Evolutionary conservation across 345 rosid genomes (phyloP).

Genomic region (Citrus glauca): DNA sequence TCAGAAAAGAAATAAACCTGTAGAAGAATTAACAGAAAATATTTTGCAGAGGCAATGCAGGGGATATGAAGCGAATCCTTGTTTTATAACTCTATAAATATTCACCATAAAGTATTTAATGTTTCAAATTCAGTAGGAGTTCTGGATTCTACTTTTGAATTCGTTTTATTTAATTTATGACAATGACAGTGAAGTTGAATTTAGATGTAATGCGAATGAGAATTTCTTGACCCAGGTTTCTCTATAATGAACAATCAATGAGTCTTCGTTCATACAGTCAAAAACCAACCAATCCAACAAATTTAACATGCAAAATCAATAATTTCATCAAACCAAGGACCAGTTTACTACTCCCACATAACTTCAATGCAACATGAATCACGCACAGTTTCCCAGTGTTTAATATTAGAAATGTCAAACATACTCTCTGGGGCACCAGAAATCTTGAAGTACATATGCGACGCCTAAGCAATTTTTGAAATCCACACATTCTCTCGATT

Average conservation of each 20-base stretch:
- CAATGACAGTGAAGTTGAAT: neutral
- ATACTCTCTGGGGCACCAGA: conserved; percentile 26
- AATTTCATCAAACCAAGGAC: too few species aligned
- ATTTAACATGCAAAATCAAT: neutral
- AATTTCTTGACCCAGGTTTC: too few species aligned
- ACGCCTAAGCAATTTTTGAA: conserved; percentile 19
- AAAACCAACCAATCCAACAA: neutral
- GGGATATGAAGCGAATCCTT: neutral
- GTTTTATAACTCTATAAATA: neutral
- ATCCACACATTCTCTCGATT: conserved; percentile 3
- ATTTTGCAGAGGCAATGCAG: neutral
- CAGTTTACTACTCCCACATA: neutral
- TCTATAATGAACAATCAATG: neutral
- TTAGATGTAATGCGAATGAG: too few species aligned
- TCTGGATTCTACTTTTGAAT: neutral
- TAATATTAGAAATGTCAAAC: conserved; percentile 6
- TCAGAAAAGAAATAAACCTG: neutral
- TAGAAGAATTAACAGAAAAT: neutral
- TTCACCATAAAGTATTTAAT: neutral
- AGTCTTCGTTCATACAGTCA: neutral
- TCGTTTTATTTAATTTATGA: neutral
- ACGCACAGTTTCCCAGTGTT: neutral
- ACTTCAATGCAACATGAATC: neutral
- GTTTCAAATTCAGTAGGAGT: neutral
- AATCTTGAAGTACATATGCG: conserved; percentile 17